These are phyloP conservation scores for Heritiera littoralis DNA, from an alignment of 345 rosid species.

Conservation along the genomic window DNA sequence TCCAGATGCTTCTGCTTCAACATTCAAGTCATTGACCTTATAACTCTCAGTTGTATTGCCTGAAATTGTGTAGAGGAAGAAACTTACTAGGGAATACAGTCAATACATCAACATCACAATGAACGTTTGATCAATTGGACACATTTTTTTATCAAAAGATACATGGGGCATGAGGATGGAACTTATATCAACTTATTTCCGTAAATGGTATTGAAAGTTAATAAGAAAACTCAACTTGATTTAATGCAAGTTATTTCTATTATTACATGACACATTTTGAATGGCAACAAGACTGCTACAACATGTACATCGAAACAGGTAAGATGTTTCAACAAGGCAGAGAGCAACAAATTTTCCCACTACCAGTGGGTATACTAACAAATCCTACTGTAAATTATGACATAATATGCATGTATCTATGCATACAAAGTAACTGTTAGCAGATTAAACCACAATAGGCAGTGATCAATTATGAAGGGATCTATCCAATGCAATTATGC, in stretches of 20 bases:
- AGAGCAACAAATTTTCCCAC: neutral
- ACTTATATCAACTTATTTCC: neutral
- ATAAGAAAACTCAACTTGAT: neutral
- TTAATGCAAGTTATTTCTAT: neutral
- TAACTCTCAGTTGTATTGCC: slow-evolving; percentile 47
- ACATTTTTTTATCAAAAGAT: slow-evolving; percentile 5
- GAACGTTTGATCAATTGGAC: neutral
- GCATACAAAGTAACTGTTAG: neutral
- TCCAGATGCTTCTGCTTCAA: slow-evolving; percentile 69
- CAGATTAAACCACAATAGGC: neutral
- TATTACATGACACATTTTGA: neutral
- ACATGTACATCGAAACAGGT: neutral
- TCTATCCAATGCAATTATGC: no score
- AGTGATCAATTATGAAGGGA: no score
- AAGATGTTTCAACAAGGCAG: neutral
- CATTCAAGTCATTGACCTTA: slow-evolving; percentile 79
- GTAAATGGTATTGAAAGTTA: neutral
- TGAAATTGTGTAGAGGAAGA: slow-evolving; percentile 31
- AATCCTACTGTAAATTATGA: neutral
- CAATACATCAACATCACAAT: neutral
- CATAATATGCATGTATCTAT: neutral
- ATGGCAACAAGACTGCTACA: neutral
- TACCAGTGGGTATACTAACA: neutral
- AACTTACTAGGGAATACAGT: neutral
- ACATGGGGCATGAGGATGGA: neutral